Evolutionary conservation across 2,329 filamentous ascomycete species (phyloP).

Genomic region (Purpureocillium lavendulum): DNA sequence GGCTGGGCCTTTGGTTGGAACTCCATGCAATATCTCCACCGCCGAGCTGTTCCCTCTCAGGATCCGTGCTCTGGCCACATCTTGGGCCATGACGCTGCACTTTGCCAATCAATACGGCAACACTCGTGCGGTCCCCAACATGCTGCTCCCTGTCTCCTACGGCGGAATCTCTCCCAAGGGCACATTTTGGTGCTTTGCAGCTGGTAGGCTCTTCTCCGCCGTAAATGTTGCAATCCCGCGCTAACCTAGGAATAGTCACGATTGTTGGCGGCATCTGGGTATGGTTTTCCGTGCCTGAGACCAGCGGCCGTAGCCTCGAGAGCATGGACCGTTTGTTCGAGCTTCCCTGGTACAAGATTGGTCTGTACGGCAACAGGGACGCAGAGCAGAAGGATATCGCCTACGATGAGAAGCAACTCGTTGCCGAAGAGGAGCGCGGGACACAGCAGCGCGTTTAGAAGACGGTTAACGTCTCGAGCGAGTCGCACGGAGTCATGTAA

Average conservation of each 20-base stretch:
- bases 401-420: conserved; percentile 34
- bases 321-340: conserved; percentile 65
- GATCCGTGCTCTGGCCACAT: conserved; percentile 62
- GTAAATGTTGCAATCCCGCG: no score
- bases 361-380: conserved; percentile 44
- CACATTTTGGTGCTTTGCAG: conserved; percentile 70
- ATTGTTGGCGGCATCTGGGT: conserved; percentile 61
- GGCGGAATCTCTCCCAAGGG: conserved; percentile 51
- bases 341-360: conserved; percentile 68
- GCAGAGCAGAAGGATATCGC: conserved; percentile 37
- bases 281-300: conserved; percentile 66
- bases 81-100: conserved; percentile 68
- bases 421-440: conserved; percentile 21
- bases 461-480: no score
- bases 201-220: no score
- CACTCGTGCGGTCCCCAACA: conserved; percentile 63
- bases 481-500: no score
- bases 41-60: conserved; percentile 71
- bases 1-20: conserved; percentile 70
- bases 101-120: conserved; percentile 76
- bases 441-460: conserved; percentile 26
- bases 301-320: conserved; percentile 56
- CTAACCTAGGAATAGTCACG: no score
- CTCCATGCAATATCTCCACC: conserved; percentile 67
- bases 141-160: conserved; percentile 48